Percentiles rank a stretch among this genome's conserved stretches.
phyloP scores from a whole-genome alignment of 1,284 basidiomycete species.

The Mycena citricolor region DNA sequence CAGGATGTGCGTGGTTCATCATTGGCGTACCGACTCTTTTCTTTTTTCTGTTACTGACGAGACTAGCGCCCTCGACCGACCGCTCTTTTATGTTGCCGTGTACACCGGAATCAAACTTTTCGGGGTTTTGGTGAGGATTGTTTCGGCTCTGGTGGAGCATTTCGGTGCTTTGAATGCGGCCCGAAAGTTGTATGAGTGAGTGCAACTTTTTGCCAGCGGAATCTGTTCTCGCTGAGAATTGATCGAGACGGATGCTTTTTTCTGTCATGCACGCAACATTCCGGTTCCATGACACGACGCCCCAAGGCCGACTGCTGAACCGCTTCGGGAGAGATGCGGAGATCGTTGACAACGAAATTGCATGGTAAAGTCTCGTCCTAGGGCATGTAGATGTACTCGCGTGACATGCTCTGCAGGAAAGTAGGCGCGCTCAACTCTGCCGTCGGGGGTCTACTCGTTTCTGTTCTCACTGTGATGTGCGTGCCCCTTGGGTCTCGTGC shows the following conservation, averaged over 20 bases:
- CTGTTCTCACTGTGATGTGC: conserved; percentile 61
- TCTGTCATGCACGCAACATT: conserved; percentile 20
- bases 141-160: conserved; percentile 10
- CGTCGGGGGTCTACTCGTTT: conserved; percentile 69
- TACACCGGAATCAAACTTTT: conserved; percentile 19
- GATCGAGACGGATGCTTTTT: conserved; percentile 11
- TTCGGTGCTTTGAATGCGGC: conserved; percentile 16
- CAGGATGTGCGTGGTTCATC: conserved; percentile 7
- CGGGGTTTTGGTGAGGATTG: conserved; percentile 7
- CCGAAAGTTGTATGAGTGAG: conserved; percentile 10
- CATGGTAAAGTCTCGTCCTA: too few relatives aligned
- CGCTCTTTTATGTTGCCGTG: conserved; percentile 18
- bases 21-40: background rate
- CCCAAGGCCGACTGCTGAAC: conserved; percentile 27
- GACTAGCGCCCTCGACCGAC: conserved; percentile 37
- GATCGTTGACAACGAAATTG: conserved; percentile 73
- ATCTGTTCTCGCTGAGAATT: background rate
- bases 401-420: conserved; percentile 34
- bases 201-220: too few relatives aligned
- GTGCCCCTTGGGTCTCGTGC: conserved; percentile 23
- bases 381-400: too few relatives aligned
- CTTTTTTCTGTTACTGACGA: conserved; percentile 24
- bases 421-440: conserved; percentile 72
- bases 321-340: conserved; percentile 59
- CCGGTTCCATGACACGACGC: conserved; percentile 40